Percentiles rank a stretch among this genome's conserved stretches.
Conservation (phyloP, 2,329 filamentous ascomycete species). For the Truncatella angustata region DNA sequence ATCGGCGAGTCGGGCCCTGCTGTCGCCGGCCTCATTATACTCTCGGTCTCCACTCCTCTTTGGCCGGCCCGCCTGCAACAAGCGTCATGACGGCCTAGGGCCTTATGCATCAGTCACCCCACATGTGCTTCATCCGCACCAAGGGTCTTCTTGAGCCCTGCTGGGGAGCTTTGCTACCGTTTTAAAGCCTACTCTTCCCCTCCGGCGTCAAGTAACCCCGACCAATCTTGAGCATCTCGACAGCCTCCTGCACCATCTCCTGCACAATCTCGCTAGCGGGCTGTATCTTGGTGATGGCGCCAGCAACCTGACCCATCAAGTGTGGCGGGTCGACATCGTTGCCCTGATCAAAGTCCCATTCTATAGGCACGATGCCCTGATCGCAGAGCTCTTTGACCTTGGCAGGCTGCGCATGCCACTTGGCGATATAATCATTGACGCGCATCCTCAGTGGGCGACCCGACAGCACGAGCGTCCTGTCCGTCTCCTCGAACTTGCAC, state of each 20-base stretch:
- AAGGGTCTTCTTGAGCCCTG: background rate
- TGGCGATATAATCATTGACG: constrained; percentile 78
- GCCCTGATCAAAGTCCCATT: constrained; percentile 78
- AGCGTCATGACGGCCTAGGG: too few relatives aligned
- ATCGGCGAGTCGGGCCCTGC: background rate
- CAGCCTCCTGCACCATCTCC: constrained; percentile 82
- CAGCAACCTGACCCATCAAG: constrained; percentile 92
- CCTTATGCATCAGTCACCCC: background rate
- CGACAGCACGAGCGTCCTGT: constrained; percentile 77
- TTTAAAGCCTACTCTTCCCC: constrained; percentile 3
- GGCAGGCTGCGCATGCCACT: constrained; percentile 75
- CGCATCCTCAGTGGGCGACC: constrained; percentile 79
- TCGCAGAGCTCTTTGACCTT: constrained; percentile 75
- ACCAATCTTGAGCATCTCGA: constrained; percentile 63
- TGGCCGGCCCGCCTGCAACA: background rate
- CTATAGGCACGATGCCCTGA: constrained; percentile 75
- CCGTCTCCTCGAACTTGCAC: constrained; percentile 77
- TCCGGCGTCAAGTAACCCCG: constrained; percentile 51
- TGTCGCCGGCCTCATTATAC: background rate
- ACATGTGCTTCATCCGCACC: background rate
- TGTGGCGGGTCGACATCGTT: constrained; percentile 83
- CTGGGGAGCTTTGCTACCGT: background rate
- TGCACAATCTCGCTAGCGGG: constrained; percentile 82
- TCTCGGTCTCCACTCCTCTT: background rate
- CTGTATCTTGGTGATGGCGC: constrained; percentile 71